Conservation (phyloP, 352 stramenopile genomes). For the Globisporangium viniferum region DNA sequence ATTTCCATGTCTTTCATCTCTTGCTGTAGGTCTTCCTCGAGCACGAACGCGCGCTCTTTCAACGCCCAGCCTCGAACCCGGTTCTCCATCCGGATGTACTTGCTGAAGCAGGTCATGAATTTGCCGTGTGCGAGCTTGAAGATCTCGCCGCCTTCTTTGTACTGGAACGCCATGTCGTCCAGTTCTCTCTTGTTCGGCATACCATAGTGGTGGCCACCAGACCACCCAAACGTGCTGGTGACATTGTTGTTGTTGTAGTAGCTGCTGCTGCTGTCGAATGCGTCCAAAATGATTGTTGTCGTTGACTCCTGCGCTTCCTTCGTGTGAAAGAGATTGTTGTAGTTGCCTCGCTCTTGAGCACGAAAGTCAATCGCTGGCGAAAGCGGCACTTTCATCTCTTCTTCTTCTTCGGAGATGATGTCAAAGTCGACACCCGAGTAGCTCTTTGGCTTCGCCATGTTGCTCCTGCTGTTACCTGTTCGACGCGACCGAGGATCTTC, state of each 20-base stretch:
- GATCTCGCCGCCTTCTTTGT: slow-evolving; percentile 36
- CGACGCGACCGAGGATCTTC: slow-evolving; percentile 12
- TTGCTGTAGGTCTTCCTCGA: slow-evolving; percentile 67
- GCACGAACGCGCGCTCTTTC: slow-evolving; percentile 44
- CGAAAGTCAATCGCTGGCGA: neutral
- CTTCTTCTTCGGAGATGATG: neutral
- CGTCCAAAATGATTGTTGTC: neutral
- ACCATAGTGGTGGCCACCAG: neutral
- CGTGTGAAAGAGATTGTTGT: neutral
- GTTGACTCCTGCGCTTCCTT: neutral
- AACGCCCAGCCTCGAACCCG: slow-evolving; percentile 35
- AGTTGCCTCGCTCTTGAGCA: neutral
- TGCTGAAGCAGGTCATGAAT: slow-evolving; percentile 48
- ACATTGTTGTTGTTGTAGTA: neutral
- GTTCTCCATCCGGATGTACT: slow-evolving; percentile 65
- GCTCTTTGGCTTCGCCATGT: slow-evolving; percentile 6
- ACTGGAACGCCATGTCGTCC: slow-evolving; percentile 34
- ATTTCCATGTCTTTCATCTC: slow-evolving; percentile 35
- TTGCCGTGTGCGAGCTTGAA: slow-evolving; percentile 41
- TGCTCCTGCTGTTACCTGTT: neutral
- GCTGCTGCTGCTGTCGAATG: neutral
- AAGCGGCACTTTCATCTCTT: slow-evolving; percentile 1
- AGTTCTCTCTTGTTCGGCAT: slow-evolving; percentile 29
- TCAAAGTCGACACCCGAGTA: slow-evolving; percentile 12
- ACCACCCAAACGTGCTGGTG: neutral